Evolutionary conservation across 371 early-diverging fungal species (phyloP), one percentile per base, ranked within the genome.

Genomic region (Mortierella sp.): DNA sequence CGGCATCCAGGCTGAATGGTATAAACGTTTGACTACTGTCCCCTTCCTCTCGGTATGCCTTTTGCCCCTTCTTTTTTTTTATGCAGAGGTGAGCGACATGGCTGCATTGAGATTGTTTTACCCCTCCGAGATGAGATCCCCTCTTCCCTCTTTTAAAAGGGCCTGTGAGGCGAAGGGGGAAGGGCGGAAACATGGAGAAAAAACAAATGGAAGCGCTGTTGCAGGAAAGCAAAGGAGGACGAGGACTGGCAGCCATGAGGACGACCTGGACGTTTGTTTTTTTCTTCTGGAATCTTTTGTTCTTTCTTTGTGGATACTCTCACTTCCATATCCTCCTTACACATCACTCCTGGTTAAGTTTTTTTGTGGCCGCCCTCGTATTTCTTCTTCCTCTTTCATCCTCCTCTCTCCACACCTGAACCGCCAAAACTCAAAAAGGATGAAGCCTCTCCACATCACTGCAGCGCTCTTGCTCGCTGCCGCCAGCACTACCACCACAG

Each of bases 11-110:
- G 28, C 6, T 28, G 28, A 59, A 28, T 59, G 59, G 28, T 13
- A 31, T 21, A 34, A 61, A 5, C 21, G 34, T 5, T 34, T 61
- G 0, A 9, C 61, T 59, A 11, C 34, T 3, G 5, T 59, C 31
- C 59, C 34, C 64, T 34, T 61, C 34, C 28, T 31, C 31, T 59
- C 59, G 11, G 2, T 46, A 26, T 14, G 14, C 28, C 31, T 59
- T 11, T 28, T 16, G 1, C 59, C 2, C 64, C 64, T 21, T 21
- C 19, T 31, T 34, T 34, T 61, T 21, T 16, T 59, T 61, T 61
- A 34, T 61, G 37, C 64, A 34, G 64, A 61, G 64, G 64, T 61
- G 64, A n/a, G n/a, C n/a, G n/a, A n/a, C n/a, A n/a, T 59, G 34
- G 5, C 21, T 61, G 64, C 34, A 34, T 34, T 1, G 21, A 16